Conservation (phyloP, 176 grass and related monocot species). For the Musa beccarii region DNA sequence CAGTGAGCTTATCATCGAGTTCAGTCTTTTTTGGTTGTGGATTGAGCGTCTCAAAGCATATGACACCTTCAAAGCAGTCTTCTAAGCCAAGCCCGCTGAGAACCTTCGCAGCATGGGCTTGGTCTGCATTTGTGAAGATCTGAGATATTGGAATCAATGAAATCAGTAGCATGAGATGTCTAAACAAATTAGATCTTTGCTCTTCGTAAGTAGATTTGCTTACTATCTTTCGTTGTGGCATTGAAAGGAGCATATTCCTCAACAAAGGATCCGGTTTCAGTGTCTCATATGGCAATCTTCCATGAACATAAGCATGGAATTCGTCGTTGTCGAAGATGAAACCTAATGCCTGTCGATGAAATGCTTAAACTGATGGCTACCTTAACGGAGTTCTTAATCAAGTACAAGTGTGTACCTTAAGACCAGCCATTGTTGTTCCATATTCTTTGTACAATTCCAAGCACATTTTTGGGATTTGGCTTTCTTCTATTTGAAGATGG, state of each 20-base stretch:
- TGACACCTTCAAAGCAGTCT: conserved; percentile 79
- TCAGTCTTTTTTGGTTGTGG: background rate
- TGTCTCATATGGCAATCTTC: too few species aligned
- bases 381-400: too few species aligned
- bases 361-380: background rate
- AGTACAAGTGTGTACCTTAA: conserved; percentile 35
- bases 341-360: conserved; percentile 36
- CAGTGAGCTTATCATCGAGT: too few species aligned
- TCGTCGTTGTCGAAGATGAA: conserved; percentile 31
- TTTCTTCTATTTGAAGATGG: conserved; percentile 63
- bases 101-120: conserved; percentile 51
- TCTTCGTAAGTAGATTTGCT: background rate
- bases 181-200: too few species aligned
- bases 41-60: conserved; percentile 97
- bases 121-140: conserved; percentile 91
- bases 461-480: conserved; percentile 68
- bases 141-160: conserved; percentile 6
- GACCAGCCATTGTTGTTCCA: conserved; percentile 91
- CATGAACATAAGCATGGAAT: too few species aligned
- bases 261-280: conserved; percentile 52
- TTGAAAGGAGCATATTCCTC: conserved; percentile 61
- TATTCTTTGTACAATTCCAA: conserved; percentile 84
- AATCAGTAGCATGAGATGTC: too few species aligned
- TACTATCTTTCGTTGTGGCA: conserved; percentile 84
- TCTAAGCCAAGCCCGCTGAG: conserved; percentile 67